Evolutionary conservation across 2,329 filamentous ascomycete genomes (phyloP), one percentile per base, ranked within the genome.

Genomic region (Cladorrhinum sp.): DNA sequence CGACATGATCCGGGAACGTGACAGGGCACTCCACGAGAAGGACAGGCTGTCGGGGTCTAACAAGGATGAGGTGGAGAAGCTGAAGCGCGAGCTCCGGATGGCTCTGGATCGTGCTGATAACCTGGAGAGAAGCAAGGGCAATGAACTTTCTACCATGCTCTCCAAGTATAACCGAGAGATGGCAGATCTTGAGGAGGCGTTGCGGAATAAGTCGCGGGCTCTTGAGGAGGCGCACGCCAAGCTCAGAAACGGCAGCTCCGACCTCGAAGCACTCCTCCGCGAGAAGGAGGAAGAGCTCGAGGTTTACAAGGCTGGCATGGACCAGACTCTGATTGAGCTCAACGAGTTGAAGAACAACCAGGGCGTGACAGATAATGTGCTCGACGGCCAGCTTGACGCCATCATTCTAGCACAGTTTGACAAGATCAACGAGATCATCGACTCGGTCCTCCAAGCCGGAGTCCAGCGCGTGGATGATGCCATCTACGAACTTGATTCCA

Each of bases 211-310:
- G 83, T 91, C 90, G 12, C 86, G 91, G 36, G 88, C 91, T 42
- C 79, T 99, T 49, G 93, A 97, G 26, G 92, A 97, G 28, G 80
- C 91, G 42, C 89, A 92, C 59, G 81, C 86, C 71, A 92, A 89
- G 74, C 82, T 91, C 57, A 85, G 87, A 24, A 91, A 96, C 65
- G 90, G 91, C 48, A 89, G 88, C 73, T 90, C 89, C 0, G 95
- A 98, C 71, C 86, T 96, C 21, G 92, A 97, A 73, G 85, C 88
- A 64, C 83, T 91, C 57, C 82, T 99, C 30, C 89, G 89, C 52
- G 95, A 98, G 65, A 98, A 97, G 80, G 95, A 99, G 73, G 93
- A 97, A 70, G 95, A 99, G 76, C 86, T 99, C 24, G 95, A 98
- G 76, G 93, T 98, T 52, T 96, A 96, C 83, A 96, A 97, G 79